Evolutionary conservation across 1,284 basidiomycete genomes (phyloP).

Genomic region (Ustilago sp.): DNA sequence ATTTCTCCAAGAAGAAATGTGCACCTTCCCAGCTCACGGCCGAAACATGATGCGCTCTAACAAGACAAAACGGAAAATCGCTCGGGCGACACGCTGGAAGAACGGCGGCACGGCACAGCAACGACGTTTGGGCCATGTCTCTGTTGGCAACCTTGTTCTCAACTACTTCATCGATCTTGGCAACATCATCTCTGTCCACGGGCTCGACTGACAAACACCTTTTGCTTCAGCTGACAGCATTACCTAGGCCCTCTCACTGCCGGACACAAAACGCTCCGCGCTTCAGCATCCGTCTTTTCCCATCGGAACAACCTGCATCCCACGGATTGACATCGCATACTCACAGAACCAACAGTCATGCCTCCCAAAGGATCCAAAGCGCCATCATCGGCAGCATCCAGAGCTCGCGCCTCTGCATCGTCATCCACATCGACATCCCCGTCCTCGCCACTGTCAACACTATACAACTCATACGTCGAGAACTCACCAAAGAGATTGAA

Average conservation of each 20-base stretch:
- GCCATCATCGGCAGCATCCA: constrained; percentile 17
- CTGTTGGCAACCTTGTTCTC: not conserved
- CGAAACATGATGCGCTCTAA: constrained; percentile 19
- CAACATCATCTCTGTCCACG: not conserved
- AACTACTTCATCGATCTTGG: not conserved
- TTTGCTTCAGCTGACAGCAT: not conserved
- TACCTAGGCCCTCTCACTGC: too few species aligned
- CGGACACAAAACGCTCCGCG: not conserved
- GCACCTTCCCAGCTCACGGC: constrained; percentile 19
- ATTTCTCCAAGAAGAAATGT: not conserved
- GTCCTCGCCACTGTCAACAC: constrained; percentile 55
- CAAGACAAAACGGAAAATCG: not conserved
- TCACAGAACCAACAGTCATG: constrained; percentile 15
- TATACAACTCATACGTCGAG: constrained; percentile 82
- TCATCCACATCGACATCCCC: constrained; percentile 22
- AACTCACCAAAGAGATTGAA: constrained; percentile 86
- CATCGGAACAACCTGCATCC: not conserved
- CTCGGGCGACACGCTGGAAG: constrained; percentile 29
- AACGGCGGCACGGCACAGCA: not conserved
- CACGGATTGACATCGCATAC: not conserved
- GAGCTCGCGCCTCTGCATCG: constrained; percentile 20
- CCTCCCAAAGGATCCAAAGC: constrained; percentile 40
- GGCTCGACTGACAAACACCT: not conserved
- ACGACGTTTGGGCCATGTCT: constrained; percentile 33
- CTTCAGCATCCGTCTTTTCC: not conserved